These are phyloP conservation scores for Tylopilus sp. DNA, from an alignment of 768 basidiomycete genomes.

Conservation along the genomic window DNA sequence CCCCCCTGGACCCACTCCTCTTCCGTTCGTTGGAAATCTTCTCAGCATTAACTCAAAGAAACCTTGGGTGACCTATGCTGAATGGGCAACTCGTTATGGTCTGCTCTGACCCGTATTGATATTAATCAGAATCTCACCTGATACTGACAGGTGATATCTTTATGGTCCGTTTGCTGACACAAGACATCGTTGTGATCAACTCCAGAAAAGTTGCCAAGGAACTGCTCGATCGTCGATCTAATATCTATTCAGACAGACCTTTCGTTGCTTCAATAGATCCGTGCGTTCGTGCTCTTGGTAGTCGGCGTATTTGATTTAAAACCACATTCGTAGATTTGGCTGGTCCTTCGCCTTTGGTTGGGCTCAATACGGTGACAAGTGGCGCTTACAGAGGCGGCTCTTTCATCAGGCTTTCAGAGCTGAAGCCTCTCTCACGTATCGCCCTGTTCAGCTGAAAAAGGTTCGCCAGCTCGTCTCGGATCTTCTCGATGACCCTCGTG, in stretches of 20 bases:
- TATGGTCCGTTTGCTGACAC: slow-evolving; percentile 17
- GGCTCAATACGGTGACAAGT: slow-evolving; percentile 19
- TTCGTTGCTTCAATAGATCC: slow-evolving; percentile 13
- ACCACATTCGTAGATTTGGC: slow-evolving; percentile 12
- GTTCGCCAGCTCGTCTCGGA: slow-evolving; percentile 14
- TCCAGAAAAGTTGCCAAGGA: slow-evolving; percentile 26
- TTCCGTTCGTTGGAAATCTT: slow-evolving; percentile 19
- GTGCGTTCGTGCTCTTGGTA: slow-evolving; percentile 5
- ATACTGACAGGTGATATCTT: slow-evolving; percentile 15
- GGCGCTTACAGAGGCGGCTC: slow-evolving; percentile 22
- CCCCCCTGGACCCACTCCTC: slow-evolving; percentile 17
- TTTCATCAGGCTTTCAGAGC: slow-evolving; percentile 24
- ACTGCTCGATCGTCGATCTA: slow-evolving; percentile 25
- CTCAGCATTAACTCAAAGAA: slow-evolving; percentile 14
- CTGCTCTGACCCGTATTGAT: neutral
- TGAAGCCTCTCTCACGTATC: slow-evolving; percentile 7
- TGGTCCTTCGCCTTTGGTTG: slow-evolving; percentile 19
- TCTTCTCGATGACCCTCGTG: slow-evolving; percentile 8
- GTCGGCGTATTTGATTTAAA: neutral
- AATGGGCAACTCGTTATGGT: slow-evolving; percentile 21
- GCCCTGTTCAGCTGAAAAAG: slow-evolving; percentile 19
- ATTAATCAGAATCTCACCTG: neutral
- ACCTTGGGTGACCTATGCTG: slow-evolving; percentile 20
- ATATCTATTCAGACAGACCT: slow-evolving; percentile 28
- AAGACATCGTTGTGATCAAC: slow-evolving; percentile 24